Base-by-base conservation (phyloP, 495 filamentous ascomycete genomes). In the Margaritispora aquatica region DNA sequence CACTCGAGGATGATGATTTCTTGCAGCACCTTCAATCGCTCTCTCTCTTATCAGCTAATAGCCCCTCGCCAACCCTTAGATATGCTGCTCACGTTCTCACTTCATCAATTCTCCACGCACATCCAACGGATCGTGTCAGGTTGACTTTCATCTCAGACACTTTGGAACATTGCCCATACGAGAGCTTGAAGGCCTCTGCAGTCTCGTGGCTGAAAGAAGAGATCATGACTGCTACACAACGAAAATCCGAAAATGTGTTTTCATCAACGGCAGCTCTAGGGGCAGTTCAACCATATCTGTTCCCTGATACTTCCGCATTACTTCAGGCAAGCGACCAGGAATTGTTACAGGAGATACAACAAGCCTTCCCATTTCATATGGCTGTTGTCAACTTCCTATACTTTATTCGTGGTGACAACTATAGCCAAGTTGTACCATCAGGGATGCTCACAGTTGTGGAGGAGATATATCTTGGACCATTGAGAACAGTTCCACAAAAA, bases 141-240 rank as follows among this genome's bases (percentile, higher is more conserved):
- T 80, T 95, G 41, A 81, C 85, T 3, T 88, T 96, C 58, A 87
- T 97, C 11, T 80, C 84, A 46, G 85, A 89, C 49, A 86, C 93
- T 2, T 76, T 97, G 26, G 86, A 94, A 70, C 83, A 96, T 61
- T 88, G 87, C 63, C 85, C 87, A 5, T 89, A 84, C 66, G 80
- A 88, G 23, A 80, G 87, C 1, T 79, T 94, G 47, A 91, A 90
- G 63, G 91, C 87, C 15, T 85, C 83, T 55, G 92, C 92, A 0
- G 81, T 97, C 11, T 80, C 82, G 23, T 97, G 95, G 89, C 73
- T 97, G 2, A 92, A 92, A 68, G 85, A 92, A 52, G 93, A 96
- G 69, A 80, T 93, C 1, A 74, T 93, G 15, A 71, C 73, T 22
- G 74, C 83, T 20, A 29, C 54, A 17, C 55, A 69, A 21, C 38